Percentiles rank a stretch among this genome's conserved stretches.
Conservation (phyloP, 139 green algal species). For the Yamagishiella unicocca region DNA sequence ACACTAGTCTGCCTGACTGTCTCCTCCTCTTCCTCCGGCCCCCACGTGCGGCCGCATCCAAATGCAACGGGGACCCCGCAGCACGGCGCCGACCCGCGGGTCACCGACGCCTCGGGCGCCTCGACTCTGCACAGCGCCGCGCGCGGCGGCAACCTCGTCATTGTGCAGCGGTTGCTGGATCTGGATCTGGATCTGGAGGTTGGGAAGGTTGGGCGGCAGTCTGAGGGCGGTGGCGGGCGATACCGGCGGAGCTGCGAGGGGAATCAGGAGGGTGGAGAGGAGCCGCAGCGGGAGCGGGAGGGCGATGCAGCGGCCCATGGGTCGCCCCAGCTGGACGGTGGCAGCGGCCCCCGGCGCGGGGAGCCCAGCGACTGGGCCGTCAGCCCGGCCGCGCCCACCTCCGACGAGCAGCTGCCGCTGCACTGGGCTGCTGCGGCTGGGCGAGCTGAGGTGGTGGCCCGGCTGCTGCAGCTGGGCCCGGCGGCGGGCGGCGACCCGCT, state of each 20-base stretch:
- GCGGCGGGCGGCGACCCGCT: not conserved
- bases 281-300: not conserved
- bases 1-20: no score
- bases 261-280: not conserved
- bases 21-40: not conserved
- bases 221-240: not conserved
- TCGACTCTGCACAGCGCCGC: constrained; percentile 30
- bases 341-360: no score
- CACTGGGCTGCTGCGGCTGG: constrained; percentile 39
- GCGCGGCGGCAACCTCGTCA: constrained; percentile 22
- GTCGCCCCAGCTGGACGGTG: not conserved
- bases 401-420: constrained; percentile 32
- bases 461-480: constrained; percentile 22
- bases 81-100: constrained; percentile 26
- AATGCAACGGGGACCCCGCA: no score
- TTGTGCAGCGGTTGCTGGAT: constrained; percentile 30
- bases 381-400: not conserved
- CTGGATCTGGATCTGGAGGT: not conserved
- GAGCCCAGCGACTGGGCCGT: not conserved
- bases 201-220: not conserved
- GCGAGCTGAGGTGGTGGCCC: constrained; percentile 15
- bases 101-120: constrained; percentile 15
- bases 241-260: not conserved
- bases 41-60: no score
- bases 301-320: not conserved